A percentile compares a stretch with the other conserved stretches of the same genome.
Conservation (phyloP, 306 rosid genomes). For the Castanospermum australe region DNA sequence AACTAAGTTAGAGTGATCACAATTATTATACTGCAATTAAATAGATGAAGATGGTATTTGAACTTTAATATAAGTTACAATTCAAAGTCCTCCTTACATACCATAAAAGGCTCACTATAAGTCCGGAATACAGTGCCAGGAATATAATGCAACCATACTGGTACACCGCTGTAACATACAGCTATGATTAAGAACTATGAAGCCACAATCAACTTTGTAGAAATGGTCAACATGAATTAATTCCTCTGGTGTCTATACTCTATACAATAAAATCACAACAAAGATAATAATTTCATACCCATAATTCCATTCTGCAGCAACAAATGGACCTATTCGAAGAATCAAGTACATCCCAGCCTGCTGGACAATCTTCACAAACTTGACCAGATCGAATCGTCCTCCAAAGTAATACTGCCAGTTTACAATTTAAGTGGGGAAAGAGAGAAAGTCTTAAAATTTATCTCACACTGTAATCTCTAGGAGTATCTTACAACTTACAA, state of each 20-base stretch:
- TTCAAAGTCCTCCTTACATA: slow-evolving; percentile 35
- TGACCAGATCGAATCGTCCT: slow-evolving; percentile 49
- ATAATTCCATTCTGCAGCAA: slow-evolving; percentile 58
- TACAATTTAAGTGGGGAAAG: not conserved
- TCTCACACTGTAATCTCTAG: not conserved
- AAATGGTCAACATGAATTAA: not conserved
- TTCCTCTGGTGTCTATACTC: too few relatives aligned
- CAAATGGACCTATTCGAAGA: slow-evolving; percentile 52
- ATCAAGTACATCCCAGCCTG: slow-evolving; percentile 45
- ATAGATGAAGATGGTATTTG: not conserved
- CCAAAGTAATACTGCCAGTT: slow-evolving; percentile 51
- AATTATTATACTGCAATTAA: slow-evolving; percentile 11
- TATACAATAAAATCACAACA: not conserved
- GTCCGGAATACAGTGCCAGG: slow-evolving; percentile 90
- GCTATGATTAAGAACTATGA: slow-evolving; percentile 21
- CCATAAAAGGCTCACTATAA: slow-evolving; percentile 79
- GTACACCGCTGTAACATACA: slow-evolving; percentile 76
- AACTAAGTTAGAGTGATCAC: slow-evolving; percentile 25
- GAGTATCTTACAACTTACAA: not conserved
- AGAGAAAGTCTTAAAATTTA: not conserved
- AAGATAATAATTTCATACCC: slow-evolving; percentile 25
- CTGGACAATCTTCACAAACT: slow-evolving; percentile 48
- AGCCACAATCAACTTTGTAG: slow-evolving; percentile 1
- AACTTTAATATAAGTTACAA: not conserved
- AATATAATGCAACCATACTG: slow-evolving; percentile 93